Percentiles rank a stretch among this genome's conserved stretches.
Conservation (phyloP, 139 green algal species). For the Picochlorum sp. region DNA sequence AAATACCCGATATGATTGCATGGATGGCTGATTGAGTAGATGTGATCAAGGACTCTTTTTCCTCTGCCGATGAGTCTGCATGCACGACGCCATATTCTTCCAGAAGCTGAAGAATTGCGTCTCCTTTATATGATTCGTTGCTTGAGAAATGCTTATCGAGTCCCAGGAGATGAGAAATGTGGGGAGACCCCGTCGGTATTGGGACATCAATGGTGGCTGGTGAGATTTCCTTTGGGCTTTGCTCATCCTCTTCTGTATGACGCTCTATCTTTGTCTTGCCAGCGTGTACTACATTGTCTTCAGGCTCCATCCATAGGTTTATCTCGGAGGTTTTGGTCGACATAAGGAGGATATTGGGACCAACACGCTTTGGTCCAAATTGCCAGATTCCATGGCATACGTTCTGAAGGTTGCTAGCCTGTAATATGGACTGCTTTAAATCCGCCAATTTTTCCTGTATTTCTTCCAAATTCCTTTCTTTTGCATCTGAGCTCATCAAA, state of each 20-base stretch:
- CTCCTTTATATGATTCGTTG: not conserved
- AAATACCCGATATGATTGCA: conserved; percentile 60
- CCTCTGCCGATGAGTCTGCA: not conserved
- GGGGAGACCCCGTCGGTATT: not conserved
- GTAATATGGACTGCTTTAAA: conserved; percentile 17
- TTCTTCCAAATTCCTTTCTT: not conserved
- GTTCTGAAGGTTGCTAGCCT: too few species aligned
- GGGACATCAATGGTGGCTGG: not conserved
- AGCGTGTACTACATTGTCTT: too few species aligned
- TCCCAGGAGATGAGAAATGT: not conserved
- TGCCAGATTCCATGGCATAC: conserved; percentile 55
- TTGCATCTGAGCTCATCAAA: not conserved
- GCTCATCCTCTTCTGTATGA: not conserved
- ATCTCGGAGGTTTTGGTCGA: too few species aligned
- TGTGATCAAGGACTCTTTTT: not conserved
- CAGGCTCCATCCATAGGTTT: too few species aligned
- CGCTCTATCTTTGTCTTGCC: not conserved
- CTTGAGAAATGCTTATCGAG: not conserved
- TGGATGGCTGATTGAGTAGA: conserved; percentile 5
- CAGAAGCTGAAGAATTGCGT: not conserved
- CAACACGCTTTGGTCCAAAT: conserved; percentile 67
- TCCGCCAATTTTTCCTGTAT: not conserved
- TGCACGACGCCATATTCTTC: not conserved
- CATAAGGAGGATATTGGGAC: conserved; percentile 75
- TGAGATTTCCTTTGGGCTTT: not conserved